phyloP scores from a whole-genome alignment of 2,329 filamentous ascomycete species.

The Chaetothyriales sp. region DNA sequence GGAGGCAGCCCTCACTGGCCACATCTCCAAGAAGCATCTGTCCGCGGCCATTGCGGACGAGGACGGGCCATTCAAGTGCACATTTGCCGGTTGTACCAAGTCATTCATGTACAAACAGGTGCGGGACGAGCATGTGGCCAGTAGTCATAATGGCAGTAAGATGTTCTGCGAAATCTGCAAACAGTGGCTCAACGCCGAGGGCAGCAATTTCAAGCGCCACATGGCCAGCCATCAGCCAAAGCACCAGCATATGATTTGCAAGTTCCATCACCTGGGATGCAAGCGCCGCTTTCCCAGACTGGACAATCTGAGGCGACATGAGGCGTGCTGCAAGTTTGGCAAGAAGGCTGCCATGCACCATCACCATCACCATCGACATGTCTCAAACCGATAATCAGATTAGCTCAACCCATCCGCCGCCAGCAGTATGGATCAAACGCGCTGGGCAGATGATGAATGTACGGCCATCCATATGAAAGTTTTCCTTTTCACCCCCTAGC shows the following conservation, averaged over 20 bases:
- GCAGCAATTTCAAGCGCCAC: constrained; percentile 16
- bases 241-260: constrained; percentile 16
- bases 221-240: constrained; percentile 17
- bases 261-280: constrained; percentile 15
- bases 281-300: constrained; percentile 15
- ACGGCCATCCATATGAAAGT: no score
- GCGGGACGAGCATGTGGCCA: constrained; percentile 15
- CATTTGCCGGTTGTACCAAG: constrained; percentile 15
- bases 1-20: constrained; percentile 16
- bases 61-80: constrained; percentile 16
- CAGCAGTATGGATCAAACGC: not conserved
- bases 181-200: constrained; percentile 16
- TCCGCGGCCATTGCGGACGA: constrained; percentile 3
- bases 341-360: constrained; percentile 13
- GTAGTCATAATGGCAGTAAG: constrained; percentile 13
- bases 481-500: no score
- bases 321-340: constrained; percentile 17
- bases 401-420: not conserved
- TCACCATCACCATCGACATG: constrained; percentile 6
- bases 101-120: constrained; percentile 19
- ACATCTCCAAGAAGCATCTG: constrained; percentile 18
- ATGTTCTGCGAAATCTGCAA: constrained; percentile 17
- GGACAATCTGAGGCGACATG: constrained; percentile 16
- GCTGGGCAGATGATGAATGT: no score
- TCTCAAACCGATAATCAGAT: not conserved